Evolutionary conservation across 2,329 filamentous ascomycete genomes (phyloP).

Genomic region (Clonostachys rosea): DNA sequence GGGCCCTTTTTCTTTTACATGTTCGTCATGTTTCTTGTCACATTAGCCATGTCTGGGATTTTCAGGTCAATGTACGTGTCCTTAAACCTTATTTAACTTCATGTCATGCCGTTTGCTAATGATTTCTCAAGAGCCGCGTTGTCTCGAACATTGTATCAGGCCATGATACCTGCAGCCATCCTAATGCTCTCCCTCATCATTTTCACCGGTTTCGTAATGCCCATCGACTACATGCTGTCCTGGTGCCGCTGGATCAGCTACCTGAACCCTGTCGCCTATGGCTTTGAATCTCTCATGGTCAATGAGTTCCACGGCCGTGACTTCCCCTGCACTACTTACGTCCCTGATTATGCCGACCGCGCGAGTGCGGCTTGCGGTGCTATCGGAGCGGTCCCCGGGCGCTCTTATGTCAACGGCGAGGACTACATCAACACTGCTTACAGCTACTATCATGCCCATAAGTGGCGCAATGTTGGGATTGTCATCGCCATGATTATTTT

Average conservation of each 20-base stretch:
- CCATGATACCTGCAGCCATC: constrained; percentile 39
- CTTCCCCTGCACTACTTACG: constrained; percentile 48
- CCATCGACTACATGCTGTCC: constrained; percentile 35
- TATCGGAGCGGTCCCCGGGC: constrained; percentile 52
- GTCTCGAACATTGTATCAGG: constrained; percentile 60
- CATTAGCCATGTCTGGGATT: constrained; percentile 53
- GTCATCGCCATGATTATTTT: constrained; percentile 44
- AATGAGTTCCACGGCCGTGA: constrained; percentile 64
- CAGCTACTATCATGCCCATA: constrained; percentile 42
- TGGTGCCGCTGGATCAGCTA: constrained; percentile 64
- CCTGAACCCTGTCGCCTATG: constrained; percentile 69
- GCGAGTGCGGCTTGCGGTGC: constrained; percentile 46
- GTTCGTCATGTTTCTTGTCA: constrained; percentile 68
- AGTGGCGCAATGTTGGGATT: constrained; percentile 61
- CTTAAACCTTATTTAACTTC: constrained; percentile 51
- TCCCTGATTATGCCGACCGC: constrained; percentile 33
- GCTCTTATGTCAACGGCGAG: constrained; percentile 48
- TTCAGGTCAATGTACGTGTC: constrained; percentile 43
- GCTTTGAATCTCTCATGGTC: constrained; percentile 67
- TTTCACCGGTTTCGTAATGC: constrained; percentile 40
- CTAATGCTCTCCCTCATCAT: constrained; percentile 33
- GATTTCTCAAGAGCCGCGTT: constrained; percentile 49
- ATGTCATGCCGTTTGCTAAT: constrained; percentile 15
- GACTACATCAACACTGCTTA: constrained; percentile 49
- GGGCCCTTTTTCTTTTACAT: constrained; percentile 44